Evolutionary conservation across 2,329 filamentous ascomycete genomes (phyloP), one percentile per base, ranked within the genome.

Genomic region (Trichoderma hamatum): DNA sequence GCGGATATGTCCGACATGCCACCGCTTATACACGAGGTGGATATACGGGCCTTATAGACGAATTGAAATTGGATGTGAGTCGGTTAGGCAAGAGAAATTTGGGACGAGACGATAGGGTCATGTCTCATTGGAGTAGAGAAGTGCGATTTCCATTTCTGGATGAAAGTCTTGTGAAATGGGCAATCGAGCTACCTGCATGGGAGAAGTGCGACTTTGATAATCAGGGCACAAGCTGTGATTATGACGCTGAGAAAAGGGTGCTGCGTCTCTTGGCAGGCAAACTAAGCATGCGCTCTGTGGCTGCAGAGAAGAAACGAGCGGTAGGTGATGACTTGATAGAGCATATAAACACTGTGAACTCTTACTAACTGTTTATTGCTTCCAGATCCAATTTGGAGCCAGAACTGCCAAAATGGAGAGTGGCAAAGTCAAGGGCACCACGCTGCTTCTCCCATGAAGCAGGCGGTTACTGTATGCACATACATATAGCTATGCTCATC

Each of bases 61-160:
- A 99, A 79, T 86, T 99, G 5, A 88, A 92, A 70, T 84, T 98
- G 3, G 96, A 99, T 71, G 90, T 98, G 46, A 84, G 88, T 59
- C 88, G 96, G 28, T 87, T 99, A 1, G 94, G 95, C 1, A 93
- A 96, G 80, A 89, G 96, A n/a, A 99, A 99, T 73, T 85, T 99
- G 9, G 96, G 96, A 4, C 89, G 96, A 11, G 96, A 99, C 76
- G 96, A 99, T 79, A 88, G 96, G 28, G 91, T 94, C 21, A 93
- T 97, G 79, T 90, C 93, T 2, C 88, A 97, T 76, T 98, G 94
- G 92, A 89, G 92, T 16, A 90, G 90, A 70, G 96, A 99, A 80
- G 92, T 92, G 36, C 88, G 96, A 43, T 97, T 96, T 76, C 96
- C 96, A 0, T 99, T 88, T 75, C 85, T 99, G 0, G 96, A 98